These are phyloP conservation scores for Talaromyces thailandensis DNA, from an alignment of 495 filamentous ascomycete genomes.

Conservation along the genomic window DNA sequence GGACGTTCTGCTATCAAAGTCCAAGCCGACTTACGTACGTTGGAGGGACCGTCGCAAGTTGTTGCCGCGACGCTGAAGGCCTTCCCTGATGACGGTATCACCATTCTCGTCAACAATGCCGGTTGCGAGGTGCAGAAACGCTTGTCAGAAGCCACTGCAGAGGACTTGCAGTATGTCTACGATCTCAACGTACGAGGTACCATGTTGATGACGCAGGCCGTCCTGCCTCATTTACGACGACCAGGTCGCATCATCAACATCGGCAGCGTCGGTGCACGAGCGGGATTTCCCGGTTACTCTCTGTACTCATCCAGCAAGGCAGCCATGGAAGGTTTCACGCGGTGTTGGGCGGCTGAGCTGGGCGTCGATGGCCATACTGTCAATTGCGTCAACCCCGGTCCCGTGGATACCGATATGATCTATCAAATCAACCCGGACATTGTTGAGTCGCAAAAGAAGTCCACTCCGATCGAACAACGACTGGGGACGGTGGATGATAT, in stretches of 20 bases:
- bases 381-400: slow-evolving; percentile 34
- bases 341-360: slow-evolving; percentile 33
- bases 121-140: slow-evolving; percentile 7
- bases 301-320: slow-evolving; percentile 38
- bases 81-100: slow-evolving; percentile 18
- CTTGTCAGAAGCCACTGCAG: slow-evolving; percentile 20
- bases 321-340: slow-evolving; percentile 35
- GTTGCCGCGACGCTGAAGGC: slow-evolving; percentile 14
- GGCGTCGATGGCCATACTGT: slow-evolving; percentile 32
- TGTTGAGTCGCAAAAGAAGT: slow-evolving; percentile 23
- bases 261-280: slow-evolving; percentile 35
- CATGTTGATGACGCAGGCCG: slow-evolving; percentile 31
- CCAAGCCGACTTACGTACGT: slow-evolving; percentile 27
- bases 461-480: slow-evolving; percentile 34
- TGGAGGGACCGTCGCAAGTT: slow-evolving; percentile 17
- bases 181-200: slow-evolving; percentile 32
- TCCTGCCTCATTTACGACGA: slow-evolving; percentile 34
- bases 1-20: slow-evolving; percentile 19
- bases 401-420: slow-evolving; percentile 28
- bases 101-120: slow-evolving; percentile 20
- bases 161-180: slow-evolving; percentile 26
- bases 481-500: slow-evolving; percentile 51
- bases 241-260: slow-evolving; percentile 49
- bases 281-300: slow-evolving; percentile 23
- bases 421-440: slow-evolving; percentile 24